Conservation (phyloP, 164 flowering plant species). For the Umbellularia californica region DNA sequence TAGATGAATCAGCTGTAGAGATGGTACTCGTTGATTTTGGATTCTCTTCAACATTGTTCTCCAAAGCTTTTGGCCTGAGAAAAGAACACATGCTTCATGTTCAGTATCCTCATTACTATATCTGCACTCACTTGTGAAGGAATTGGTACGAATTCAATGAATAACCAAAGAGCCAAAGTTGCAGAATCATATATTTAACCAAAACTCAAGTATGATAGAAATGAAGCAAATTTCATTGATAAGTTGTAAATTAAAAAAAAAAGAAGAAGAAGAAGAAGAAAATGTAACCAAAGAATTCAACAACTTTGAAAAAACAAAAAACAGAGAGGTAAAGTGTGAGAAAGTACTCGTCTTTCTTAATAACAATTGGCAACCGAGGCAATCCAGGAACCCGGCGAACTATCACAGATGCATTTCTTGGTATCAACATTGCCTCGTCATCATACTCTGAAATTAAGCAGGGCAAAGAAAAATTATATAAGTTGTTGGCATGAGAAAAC, state of each 20-base stretch:
- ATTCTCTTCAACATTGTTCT: slow-evolving; percentile 35
- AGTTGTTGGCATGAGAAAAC: slow-evolving; percentile 20
- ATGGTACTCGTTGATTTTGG: slow-evolving; percentile 25
- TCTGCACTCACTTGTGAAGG: neutral
- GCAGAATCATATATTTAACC: too few relatives aligned
- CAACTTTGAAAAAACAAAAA: neutral
- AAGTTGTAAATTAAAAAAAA: neutral
- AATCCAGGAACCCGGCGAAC: slow-evolving; percentile 91
- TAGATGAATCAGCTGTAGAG: slow-evolving; percentile 39
- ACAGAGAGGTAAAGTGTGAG: slow-evolving; percentile 11
- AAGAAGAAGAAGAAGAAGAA: too few relatives aligned
- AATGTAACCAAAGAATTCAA: neutral
- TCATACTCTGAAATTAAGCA: slow-evolving; percentile 86
- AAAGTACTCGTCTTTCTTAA: slow-evolving; percentile 66
- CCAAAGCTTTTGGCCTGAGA: slow-evolving; percentile 56
- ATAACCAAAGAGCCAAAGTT: neutral
- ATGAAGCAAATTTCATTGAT: neutral
- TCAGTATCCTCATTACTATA: neutral
- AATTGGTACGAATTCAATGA: neutral
- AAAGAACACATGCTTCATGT: neutral
- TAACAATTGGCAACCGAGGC: slow-evolving; percentile 82
- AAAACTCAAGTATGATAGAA: neutral
- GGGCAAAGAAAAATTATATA: slow-evolving; percentile 30
- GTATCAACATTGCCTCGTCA: slow-evolving; percentile 84
- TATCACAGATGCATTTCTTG: slow-evolving; percentile 89